These are phyloP conservation scores for Adansonia rubrostipa DNA, from an alignment of 441 rosid genomes.

Conservation along the genomic window DNA sequence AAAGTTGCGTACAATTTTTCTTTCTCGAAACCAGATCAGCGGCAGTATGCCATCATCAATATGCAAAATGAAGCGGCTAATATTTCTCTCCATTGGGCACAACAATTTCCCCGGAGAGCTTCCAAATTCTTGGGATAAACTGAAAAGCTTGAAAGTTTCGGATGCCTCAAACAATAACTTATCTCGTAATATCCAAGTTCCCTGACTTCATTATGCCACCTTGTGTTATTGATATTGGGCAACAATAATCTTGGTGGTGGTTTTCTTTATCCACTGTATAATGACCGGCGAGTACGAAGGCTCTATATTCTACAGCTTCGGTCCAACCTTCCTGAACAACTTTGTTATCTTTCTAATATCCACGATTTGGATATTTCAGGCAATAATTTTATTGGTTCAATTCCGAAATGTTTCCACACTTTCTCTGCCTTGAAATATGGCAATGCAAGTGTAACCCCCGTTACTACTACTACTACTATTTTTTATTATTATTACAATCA, in stretches of 20 bases:
- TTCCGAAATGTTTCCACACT: slow-evolving; percentile 36
- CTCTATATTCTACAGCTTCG: slow-evolving; percentile 29
- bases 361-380: slow-evolving; percentile 46
- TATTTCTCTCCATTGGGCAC: neutral
- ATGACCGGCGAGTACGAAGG: neutral
- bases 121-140: neutral
- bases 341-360: slow-evolving; percentile 41
- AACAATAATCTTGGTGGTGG: slow-evolving; percentile 5
- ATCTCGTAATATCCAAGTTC: slow-evolving; percentile 18
- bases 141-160: neutral
- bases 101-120: neutral
- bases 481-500: too few species aligned
- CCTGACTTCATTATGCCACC: neutral
- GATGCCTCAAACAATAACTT: slow-evolving; percentile 13
- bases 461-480: too few species aligned
- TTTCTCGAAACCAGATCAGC: neutral
- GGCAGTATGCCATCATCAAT: neutral
- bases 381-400: slow-evolving; percentile 38
- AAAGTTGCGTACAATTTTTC: neutral
- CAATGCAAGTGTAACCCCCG: neutral
- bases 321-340: slow-evolving; percentile 14
- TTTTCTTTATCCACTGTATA: neutral
- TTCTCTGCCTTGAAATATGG: slow-evolving; percentile 23
- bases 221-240: neutral
- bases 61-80: neutral